These are phyloP conservation scores for Juncus inflexus DNA, from an alignment of 176 grass and related monocot species.

Conservation along the genomic window DNA sequence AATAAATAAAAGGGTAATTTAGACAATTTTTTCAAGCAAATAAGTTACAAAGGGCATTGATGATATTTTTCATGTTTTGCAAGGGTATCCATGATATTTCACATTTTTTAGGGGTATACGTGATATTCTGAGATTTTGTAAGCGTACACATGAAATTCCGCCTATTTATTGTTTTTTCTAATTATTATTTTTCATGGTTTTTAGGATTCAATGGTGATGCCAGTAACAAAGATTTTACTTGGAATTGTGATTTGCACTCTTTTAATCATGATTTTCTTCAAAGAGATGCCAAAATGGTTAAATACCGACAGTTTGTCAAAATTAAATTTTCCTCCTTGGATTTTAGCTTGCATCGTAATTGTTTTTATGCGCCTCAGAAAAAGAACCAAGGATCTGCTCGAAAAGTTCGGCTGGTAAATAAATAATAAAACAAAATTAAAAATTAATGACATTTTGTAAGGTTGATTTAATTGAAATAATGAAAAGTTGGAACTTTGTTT, in stretches of 20 bases:
- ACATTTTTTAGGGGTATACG: conserved; percentile 37
- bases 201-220: conserved; percentile 87
- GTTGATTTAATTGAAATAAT: not conserved
- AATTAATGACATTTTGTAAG: not conserved
- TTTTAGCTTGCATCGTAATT: conserved; percentile 74
- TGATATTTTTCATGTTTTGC: no score
- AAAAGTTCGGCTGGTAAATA: conserved; percentile 74
- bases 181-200: no score
- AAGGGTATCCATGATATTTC: no score
- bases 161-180: no score
- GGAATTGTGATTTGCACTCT: conserved; percentile 38
- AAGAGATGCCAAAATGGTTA: conserved; percentile 67
- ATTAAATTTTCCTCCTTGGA: conserved; percentile 77
- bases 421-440: not conserved
- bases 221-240: conserved; percentile 73
- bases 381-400: conserved; percentile 73
- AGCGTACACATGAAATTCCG: no score
- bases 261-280: conserved; percentile 49
- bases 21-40: no score
- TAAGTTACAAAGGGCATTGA: no score
- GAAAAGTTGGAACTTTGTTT: not conserved
- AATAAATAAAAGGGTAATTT: no score
- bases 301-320: conserved; percentile 33
- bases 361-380: conserved; percentile 70
- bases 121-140: no score